These are phyloP conservation scores for Lodderomyces theae DNA, from an alignment of 1,139 yeast genomes.

Conservation along the genomic window DNA sequence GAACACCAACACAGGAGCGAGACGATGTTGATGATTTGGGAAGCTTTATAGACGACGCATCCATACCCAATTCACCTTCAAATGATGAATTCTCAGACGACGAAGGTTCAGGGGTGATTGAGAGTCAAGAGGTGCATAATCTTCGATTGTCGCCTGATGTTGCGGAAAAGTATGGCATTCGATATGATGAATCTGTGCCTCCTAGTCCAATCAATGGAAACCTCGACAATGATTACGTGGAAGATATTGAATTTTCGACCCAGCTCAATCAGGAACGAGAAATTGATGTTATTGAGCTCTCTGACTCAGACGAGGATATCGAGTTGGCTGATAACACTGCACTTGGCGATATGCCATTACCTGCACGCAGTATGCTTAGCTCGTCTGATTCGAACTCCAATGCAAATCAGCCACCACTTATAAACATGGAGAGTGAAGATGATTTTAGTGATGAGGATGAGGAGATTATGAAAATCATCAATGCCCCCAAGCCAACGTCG, in stretches of 20 bases:
- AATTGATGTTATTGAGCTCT: conserved; percentile 31
- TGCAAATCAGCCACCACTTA: conserved; percentile 4
- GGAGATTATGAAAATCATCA: conserved; percentile 26
- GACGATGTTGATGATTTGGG: conserved; percentile 32
- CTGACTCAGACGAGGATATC: conserved; percentile 29
- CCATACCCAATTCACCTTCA: conserved; percentile 15
- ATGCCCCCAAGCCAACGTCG: conserved; percentile 11
- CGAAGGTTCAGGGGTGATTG: conserved; percentile 6
- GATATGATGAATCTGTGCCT: conserved; percentile 16
- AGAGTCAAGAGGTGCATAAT: conserved; percentile 25
- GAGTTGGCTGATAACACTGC: conserved; percentile 5
- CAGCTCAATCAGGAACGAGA: conserved; percentile 47
- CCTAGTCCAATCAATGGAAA: conserved; percentile 5
- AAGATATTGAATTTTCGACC: conserved; percentile 34
- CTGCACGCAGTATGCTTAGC: conserved; percentile 1
- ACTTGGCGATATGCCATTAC: conserved; percentile 4
- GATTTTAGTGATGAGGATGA: conserved; percentile 42
- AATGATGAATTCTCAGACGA: conserved; percentile 17
- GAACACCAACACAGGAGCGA: conserved; percentile 38
- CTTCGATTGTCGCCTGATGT: conserved; percentile 19
- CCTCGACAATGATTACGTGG: conserved; percentile 21
- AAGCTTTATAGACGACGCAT: conserved; percentile 30
- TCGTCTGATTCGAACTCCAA: not conserved
- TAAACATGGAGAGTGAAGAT: conserved; percentile 19
- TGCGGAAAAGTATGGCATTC: conserved; percentile 27